Base-by-base conservation (phyloP, 1,284 basidiomycete genomes). In the Ceratobasidium sp. region DNA sequence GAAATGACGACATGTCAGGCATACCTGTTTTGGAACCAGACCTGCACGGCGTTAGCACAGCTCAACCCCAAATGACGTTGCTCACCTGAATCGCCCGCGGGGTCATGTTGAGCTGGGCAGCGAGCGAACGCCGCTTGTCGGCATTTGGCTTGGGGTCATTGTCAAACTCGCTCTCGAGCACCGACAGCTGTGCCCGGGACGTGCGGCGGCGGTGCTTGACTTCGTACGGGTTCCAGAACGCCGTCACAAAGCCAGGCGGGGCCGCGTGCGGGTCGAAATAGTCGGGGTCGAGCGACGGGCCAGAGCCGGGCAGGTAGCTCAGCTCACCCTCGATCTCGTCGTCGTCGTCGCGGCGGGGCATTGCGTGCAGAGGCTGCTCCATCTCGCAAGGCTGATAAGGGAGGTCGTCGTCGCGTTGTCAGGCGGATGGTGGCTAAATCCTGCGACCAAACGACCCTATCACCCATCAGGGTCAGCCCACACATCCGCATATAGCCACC, bases 11-110 rank as follows among this genome's bases (percentile, higher is more conserved):
- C 22, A 29, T 49, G 40, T 49, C 32, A 29, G 15, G 5, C 38
- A 57, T 74, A 91, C 90, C 92, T 85, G 78, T 95, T 95, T 79
- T 94, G 93, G 79, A 95, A 95, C 93, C 93, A 94, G 45, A 92
- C 90, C 89, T 91, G 74, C 4, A 22, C 34, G 12, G 60, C 58
- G 69, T 69, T 57, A 69, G 64, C 52, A 38, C 35, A 68, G 73
- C 72, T 68, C 73, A 68, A 62, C 25, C 53, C 42, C 47, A 69
- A 27, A 27, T 35, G 10, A 56, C n/a, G 58, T 34, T 55, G 68
- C 87, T 75, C 72, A 96, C 94, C 85, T 98, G 95, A 1, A 98
- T 92, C 49, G 93, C 93, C 71, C 95, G 83, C 27, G 93, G 87
- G 22, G 92, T 93, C 94, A 98, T 98, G 72, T 89, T 89, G 55